Conservation (phyloP, 192 early-diverging fungal species). For the Entomortierella lignicola region DNA sequence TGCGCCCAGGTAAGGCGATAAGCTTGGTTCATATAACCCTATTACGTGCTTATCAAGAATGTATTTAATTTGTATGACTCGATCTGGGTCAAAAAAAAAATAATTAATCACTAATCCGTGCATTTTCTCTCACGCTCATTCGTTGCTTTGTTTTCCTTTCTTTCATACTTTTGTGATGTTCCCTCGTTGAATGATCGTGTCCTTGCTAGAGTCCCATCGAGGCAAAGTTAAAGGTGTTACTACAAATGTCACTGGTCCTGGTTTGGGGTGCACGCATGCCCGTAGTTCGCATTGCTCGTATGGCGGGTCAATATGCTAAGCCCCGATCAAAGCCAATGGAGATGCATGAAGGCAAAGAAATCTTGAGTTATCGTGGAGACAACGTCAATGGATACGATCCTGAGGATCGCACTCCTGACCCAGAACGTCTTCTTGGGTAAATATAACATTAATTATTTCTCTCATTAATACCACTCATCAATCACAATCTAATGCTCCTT, state of each 20-base stretch:
- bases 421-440: constrained; percentile 86
- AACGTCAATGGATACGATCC: constrained; percentile 97
- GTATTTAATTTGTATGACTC: constrained; percentile 26
- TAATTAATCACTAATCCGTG: constrained; percentile 13
- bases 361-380: constrained; percentile 94
- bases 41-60: not conserved
- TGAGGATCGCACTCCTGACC: constrained; percentile 87
- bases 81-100: constrained; percentile 22
- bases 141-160: not conserved
- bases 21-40: no score
- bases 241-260: constrained; percentile 97
- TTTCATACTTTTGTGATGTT: no score
- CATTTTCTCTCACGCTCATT: not conserved
- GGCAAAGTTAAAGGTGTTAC: constrained; percentile 93
- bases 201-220: constrained; percentile 80
- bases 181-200: no score
- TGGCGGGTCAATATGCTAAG: constrained; percentile 99
- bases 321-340: constrained; percentile 94
- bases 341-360: constrained; percentile 82
- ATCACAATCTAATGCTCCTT: not conserved
- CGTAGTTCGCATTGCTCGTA: constrained; percentile 95
- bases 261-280: constrained; percentile 94
- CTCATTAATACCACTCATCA: no score
- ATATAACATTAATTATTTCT: not conserved
- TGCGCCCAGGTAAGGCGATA: constrained; percentile 79